Evolutionary conservation across 805 yeast genomes (phyloP), one percentile per base, ranked within the genome.

Genomic region (Nakazawaea pomicola): DNA sequence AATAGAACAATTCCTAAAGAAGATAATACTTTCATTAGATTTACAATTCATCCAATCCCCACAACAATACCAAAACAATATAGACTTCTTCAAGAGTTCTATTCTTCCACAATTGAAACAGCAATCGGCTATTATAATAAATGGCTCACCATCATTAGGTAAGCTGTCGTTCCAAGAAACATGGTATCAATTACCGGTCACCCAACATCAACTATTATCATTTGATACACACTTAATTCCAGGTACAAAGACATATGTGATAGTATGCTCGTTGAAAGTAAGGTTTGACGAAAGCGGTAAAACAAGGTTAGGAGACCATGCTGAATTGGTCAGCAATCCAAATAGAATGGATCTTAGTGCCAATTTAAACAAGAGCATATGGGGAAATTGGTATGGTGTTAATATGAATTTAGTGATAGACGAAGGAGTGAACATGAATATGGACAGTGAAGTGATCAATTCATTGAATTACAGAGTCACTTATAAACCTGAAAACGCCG

Each of bases 281-380:
- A 67, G 80, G 46, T 84, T 83, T 50, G 93, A 85, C 57, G 93
- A 85, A 52, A 72, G 81, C 40, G 93, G 93, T 0, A 71, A 65
- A 45, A 80, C 78, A 45, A 73, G 79, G 53, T 52, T 74, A 20
- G 89, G 89, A 2, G 83, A 80, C 41, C 68, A 76, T 16, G 74
- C 88, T 0, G 79, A 79, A 34, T 57, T 80, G 44, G 55, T 71
- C 19, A 40, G 46, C 38, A 41, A 45, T 18, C 45, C 38, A 20
- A 46, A 41, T 29, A 38, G 29, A 45, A 43, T 38, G 37, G 41
- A 37, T 31, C 28, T 23, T 6, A 28, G 30, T 36, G 33, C 20
- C 17, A 49, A 54, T 27, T 54, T 57, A 4, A 50, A 55, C n/a
- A 68, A 83, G 54, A 68, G 78, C 2, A 40, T 74, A 1, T 83